These are phyloP conservation scores for Magnaporthales sp. DNA, from an alignment of 2,329 filamentous ascomycete species.

Conservation along the genomic window DNA sequence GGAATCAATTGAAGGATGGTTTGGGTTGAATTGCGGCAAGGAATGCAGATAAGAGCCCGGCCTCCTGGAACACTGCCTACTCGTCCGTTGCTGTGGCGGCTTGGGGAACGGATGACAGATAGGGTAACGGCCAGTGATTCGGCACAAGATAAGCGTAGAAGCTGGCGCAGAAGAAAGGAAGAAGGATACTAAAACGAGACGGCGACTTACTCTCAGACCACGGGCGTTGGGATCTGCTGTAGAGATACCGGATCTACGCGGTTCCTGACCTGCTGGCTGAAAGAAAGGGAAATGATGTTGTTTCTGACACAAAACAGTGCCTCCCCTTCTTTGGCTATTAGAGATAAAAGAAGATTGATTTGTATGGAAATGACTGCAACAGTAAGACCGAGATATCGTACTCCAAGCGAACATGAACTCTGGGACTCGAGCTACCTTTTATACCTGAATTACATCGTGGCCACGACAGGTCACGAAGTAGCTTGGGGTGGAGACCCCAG, in stretches of 20 bases:
- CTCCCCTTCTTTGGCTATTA: not conserved
- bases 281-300: not conserved
- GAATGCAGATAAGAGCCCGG: conserved; percentile 1
- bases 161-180: not conserved
- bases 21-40: not conserved
- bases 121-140: not conserved
- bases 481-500: not conserved
- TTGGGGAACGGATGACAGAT: not conserved
- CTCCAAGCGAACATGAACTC: not conserved
- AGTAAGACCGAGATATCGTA: not conserved
- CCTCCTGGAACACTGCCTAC: not conserved
- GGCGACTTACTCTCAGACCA: not conserved
- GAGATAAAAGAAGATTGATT: not conserved
- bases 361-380: not conserved
- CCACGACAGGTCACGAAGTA: not conserved
- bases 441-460: not conserved
- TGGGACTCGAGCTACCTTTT: not conserved
- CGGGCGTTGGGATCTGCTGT: not conserved
- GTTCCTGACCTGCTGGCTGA: not conserved
- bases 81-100: not conserved
- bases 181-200: not conserved
- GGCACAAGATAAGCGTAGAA: not conserved
- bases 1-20: not conserved
- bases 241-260: not conserved
- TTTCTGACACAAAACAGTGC: not conserved